Base-by-base conservation (phyloP, 352 stramenopile species). In the Hyaloperonospora brassicae region DNA sequence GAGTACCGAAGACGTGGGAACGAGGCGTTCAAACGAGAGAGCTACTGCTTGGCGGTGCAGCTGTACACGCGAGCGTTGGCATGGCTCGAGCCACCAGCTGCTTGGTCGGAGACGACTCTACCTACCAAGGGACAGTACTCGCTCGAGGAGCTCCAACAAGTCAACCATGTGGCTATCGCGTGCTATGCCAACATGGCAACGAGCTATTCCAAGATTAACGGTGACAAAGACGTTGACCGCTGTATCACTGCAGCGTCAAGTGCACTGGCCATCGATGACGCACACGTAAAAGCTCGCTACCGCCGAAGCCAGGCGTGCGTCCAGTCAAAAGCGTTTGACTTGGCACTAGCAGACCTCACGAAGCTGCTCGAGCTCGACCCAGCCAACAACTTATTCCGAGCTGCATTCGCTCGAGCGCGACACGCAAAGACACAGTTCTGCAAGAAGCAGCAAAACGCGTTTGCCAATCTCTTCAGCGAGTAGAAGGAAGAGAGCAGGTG, bases 151-250 rank as follows among this genome's bases (percentile, higher is more conserved):
- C 44, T 64, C 25, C 43, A 66, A 7, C 30, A 55, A 5, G 51
- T 83, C 31, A 45, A 70, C 31, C 47, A 50, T 7, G 47, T 87
- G 13, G 66, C 66, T 9, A 52, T 80, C 7, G 68, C 73, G 2
- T 84, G 76, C 35, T 76, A 83, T 24, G 60, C 62, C 17, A 88
- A 88, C 57, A 64, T 87, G 46, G 78, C 77, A 51, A 81, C 70
- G 27, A 84, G 72, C 55, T 72, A 73, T 53, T 86, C 62, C 57
- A 88, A 86, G 54, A 43, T 73, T 2, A 22, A 63, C 17, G 24
- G 49, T 1, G 45, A 71, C 1, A 46, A 44, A 12, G 47, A 55
- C 44, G 58, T 72, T 44, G 59, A 80, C 6, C 52, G 43, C 25
- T 88, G 76, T 51, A 68, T 88, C 27, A 31, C 52, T n/a, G 68